Base-by-base conservation (phyloP, 495 filamentous ascomycete genomes). In the Neurospora sp. region DNA sequence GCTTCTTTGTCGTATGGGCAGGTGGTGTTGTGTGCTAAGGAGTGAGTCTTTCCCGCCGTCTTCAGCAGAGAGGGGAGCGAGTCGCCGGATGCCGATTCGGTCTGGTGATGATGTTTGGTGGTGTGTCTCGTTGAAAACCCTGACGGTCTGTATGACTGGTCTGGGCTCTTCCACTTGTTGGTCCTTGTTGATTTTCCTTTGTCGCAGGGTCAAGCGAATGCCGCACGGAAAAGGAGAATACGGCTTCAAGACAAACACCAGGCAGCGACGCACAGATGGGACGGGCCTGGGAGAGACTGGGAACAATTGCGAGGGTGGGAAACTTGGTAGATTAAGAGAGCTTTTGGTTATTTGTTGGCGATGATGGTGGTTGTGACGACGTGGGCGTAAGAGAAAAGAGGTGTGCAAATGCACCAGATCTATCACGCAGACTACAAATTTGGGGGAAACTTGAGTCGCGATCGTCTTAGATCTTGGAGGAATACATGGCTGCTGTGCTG, bases 81-180 rank as follows among this genome's bases (percentile, higher is more conserved):
- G 53, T 9, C 53, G 53, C 27, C 27, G 12, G 27, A 37, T 65
- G 3, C 53, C 53, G 53, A 65, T 65, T 65, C 53, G 53, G 27
- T 65, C 53, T 65, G 53, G 53, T 65, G 53, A 65, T 65, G 22
- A 35, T 72, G 70, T 68, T 22, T 69, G 70, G 71, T 69, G 27
- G 71, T 72, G 45, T 72, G 71, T 72, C 53, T 59, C n/a, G 53
- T 65, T 65, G 53, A 65, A 65, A 65, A 65, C 53, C 53, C 53
- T 65, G 48, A 65, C 53, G 27, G 14, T 65, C 53, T 65, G 31
- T 35, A 65, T 65, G 53, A 61, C 53, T 65, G 53, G 53, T 7
- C 27, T 65, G 53, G 27, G 27, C 53, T 65, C 53, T 65, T 65
- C 53, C 53, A 65, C 53, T 65, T 18, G 14, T 65, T 18, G 53